Base-by-base conservation (phyloP, 2,329 filamentous ascomycete genomes). In the Microthyrium microscopicum region DNA sequence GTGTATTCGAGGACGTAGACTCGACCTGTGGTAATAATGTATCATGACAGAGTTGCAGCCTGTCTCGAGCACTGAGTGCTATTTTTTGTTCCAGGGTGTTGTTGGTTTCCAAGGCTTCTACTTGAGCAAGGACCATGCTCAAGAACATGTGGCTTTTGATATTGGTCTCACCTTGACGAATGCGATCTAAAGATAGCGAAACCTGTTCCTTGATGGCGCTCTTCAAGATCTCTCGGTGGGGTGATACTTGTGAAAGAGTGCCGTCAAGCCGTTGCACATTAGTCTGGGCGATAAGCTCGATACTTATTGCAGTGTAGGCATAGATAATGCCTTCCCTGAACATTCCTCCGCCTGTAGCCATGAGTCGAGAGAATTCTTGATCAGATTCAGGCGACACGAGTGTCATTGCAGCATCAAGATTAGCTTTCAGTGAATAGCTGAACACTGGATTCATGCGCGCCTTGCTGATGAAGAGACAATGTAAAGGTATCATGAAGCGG, bases 401-500 rank as follows among this genome's bases (percentile, higher is more conserved):
- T 8, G 31, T 26, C 35, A 59, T 44, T 12, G 57, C 54, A 2
- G 53, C 44, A 22, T 70, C 65, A 2, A 67, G 39, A 39, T 56
- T 61, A 5, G 58, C 48, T 38, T 62, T 66, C 21, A 57, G 53
- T 0, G 64, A 68, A 47, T 60, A 66, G 40, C 65, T 55, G 42
- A 59, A 70, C 4, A 57, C 37, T 0, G 61, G 64, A 31, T 67
- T 57, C 1, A 43, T 40, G 4, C 46, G 52, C 7, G 63, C 57
- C 38, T 55, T 49, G 24, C 46, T 46, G 24, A 57, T 57, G 43
- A 62, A 70, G 1, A 60, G 53, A 5, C 57, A 59, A 40, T 75
- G 69, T 0, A 75, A 51, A 1, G 60, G 56, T 11, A 73, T 57
- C 2, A 72, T 42, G 42, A 70, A 72, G 11, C 70, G 64, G 4